Base-by-base conservation (phyloP, 2,329 filamentous ascomycete genomes). In the Stachybotrys chlorohalonatus region DNA sequence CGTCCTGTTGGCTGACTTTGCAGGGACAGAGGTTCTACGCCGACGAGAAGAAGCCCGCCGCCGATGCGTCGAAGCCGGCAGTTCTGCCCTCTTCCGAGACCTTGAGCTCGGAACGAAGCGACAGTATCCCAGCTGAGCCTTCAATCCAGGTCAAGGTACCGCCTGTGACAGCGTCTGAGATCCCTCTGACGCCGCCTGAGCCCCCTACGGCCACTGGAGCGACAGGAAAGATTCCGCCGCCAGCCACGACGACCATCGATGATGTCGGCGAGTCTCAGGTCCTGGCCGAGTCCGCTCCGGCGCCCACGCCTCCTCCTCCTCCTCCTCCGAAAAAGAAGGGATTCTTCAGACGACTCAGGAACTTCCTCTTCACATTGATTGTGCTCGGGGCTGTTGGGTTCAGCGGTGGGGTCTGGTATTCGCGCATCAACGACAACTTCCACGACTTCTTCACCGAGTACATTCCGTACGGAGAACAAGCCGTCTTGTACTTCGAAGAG, bases 391-490 rank as follows among this genome's bases (percentile, higher is more conserved):
- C 84, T 6, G 72, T 95, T 49, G 85, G 87, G 46, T 99, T 96
- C 65, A 89, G 82, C 54, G 91, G 91, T 60, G 91, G 93, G 62
- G 86, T 96, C 54, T 96, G 89, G 79, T 94, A 95, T 72, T 93
- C 94, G 54, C 84, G 95, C 60, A 81, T 94, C 72, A 95, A 87
- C 67, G 94, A 99, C 77, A 96, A 90, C 74, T 99, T 97, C 81
- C 93, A 99, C 74, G 94, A 99, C 73, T 94, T 96, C 78, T 99
- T 99, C 75, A 97, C 92, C 64, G 92, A 96, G 74, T 99, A 93
- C 71, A 75, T 99, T 16, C 94, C 94, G 24, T 96, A 89, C 62
- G 94, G 92, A 65, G 94, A 99, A 74, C 90, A 96, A 68, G 88
- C 88, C 16, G 93, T 99, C 49, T 83, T 95, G 31, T 97, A 95